phyloP scores from a whole-genome alignment of 2,329 filamentous ascomycete species.

The Epicoccum sorghinum region DNA sequence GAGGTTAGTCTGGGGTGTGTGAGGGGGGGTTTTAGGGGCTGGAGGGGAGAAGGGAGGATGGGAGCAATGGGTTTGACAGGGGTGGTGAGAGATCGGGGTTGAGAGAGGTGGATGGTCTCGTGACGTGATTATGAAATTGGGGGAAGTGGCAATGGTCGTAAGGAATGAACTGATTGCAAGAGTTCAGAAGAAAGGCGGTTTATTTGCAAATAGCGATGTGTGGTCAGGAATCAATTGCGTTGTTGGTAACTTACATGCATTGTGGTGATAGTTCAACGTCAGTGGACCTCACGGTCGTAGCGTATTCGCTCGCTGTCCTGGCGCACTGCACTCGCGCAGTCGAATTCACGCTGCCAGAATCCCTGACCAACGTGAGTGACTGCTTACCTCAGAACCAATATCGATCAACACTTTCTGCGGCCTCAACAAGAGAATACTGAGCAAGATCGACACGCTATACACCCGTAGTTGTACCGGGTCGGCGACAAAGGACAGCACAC shows the following conservation, averaged over 20 bases:
- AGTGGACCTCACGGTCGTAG: not conserved
- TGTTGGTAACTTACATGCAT: conserved; percentile 20
- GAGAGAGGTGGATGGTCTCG: too few relatives aligned
- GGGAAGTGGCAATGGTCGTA: not conserved
- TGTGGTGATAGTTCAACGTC: not conserved
- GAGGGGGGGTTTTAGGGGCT: not conserved
- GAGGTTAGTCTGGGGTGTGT: not conserved
- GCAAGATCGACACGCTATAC: not conserved
- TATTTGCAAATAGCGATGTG: not conserved
- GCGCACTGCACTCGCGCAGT: not conserved
- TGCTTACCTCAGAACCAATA: not conserved
- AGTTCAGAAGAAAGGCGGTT: too few relatives aligned
- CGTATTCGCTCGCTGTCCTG: too few relatives aligned
- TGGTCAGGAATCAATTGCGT: not conserved
- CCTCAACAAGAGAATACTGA: not conserved
- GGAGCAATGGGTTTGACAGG: too few relatives aligned
- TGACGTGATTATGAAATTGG: not conserved
- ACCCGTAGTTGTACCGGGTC: not conserved
- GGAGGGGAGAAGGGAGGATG: too few relatives aligned
- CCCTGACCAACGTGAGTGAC: not conserved
- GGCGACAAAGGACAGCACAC: not conserved
- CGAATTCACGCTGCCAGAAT: not conserved
- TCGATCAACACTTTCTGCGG: not conserved
- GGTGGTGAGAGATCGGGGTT: too few relatives aligned
- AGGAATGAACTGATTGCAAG: too few relatives aligned